Evolutionary conservation across 306 rosid genomes (phyloP).

Genomic region (Dryas drummondii): DNA sequence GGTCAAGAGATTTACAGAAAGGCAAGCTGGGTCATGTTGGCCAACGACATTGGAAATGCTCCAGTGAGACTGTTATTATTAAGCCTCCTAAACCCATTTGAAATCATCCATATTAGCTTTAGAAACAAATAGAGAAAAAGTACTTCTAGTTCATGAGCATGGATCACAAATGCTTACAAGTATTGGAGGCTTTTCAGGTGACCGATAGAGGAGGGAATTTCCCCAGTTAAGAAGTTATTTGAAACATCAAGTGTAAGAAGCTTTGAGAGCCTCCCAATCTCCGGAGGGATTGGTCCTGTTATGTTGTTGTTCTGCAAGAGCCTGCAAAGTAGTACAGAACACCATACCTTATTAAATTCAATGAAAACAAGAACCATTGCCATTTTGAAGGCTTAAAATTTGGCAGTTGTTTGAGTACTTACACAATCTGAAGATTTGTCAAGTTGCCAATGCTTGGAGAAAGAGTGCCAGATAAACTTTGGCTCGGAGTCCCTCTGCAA

Average conservation of each 20-base stretch:
- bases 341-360: slow-evolving; percentile 19
- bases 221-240: slow-evolving; percentile 66
- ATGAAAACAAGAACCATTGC: slow-evolving; percentile 19
- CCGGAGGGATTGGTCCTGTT: slow-evolving; percentile 74
- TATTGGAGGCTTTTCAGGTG: slow-evolving; percentile 74
- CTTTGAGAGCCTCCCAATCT: slow-evolving; percentile 72
- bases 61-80: slow-evolving; percentile 86
- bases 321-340: slow-evolving; percentile 47
- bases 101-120: slow-evolving; percentile 26
- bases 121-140: not conserved
- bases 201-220: slow-evolving; percentile 67
- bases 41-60: slow-evolving; percentile 67
- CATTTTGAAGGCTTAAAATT: not conserved
- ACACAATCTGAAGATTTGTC: slow-evolving; percentile 96
- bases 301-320: slow-evolving; percentile 90
- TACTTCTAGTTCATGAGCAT: not conserved
- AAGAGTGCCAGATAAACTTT: slow-evolving; percentile 83
- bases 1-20: slow-evolving; percentile 68
- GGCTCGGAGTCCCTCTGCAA: slow-evolving; percentile 96
- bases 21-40: slow-evolving; percentile 83
- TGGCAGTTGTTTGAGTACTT: slow-evolving; percentile 33
- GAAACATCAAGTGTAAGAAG: slow-evolving; percentile 94
- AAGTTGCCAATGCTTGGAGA: slow-evolving; percentile 94
- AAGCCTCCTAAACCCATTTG: slow-evolving; percentile 71
- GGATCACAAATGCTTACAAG: slow-evolving; percentile 53